These are phyloP conservation scores for Cubamyces sp. DNA, from an alignment of 768 basidiomycete genomes.

Conservation along the genomic window DNA sequence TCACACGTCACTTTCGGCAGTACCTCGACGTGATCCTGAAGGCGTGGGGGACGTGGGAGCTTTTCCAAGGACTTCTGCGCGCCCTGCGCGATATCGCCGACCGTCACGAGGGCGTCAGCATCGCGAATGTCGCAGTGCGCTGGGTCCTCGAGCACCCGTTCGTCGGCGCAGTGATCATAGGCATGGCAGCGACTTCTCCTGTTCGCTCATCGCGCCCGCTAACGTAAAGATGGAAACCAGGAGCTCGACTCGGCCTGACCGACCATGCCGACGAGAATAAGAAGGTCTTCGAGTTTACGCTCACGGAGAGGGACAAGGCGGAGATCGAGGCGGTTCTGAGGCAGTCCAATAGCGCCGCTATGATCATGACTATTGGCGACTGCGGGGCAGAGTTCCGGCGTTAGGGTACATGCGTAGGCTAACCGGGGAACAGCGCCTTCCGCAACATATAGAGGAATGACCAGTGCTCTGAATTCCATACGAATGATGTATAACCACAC, in stretches of 20 bases:
- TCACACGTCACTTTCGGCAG: conserved; percentile 40
- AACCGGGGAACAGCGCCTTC: too few relatives aligned
- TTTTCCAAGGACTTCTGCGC: conserved; percentile 67
- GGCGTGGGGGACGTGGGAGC: conserved; percentile 75
- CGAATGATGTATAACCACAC: conserved; percentile 3
- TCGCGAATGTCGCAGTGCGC: conserved; percentile 78
- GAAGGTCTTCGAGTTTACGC: conserved; percentile 58
- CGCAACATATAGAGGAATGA: too few relatives aligned
- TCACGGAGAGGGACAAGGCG: conserved; percentile 57
- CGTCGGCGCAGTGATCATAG: conserved; percentile 79
- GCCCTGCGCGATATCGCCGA: conserved; percentile 64
- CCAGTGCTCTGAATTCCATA: too few relatives aligned
- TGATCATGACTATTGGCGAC: conserved; percentile 74
- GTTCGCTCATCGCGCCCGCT: not conserved
- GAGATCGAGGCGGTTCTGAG: conserved; percentile 63
- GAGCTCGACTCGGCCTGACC: conserved; percentile 71
- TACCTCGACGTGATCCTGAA: conserved; percentile 80
- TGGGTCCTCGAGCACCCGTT: conserved; percentile 79
- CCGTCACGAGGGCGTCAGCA: conserved; percentile 62
- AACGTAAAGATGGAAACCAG: conserved; percentile 39
- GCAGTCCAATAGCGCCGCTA: conserved; percentile 57
- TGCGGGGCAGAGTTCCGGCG: conserved; percentile 80
- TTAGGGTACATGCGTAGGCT: not conserved
- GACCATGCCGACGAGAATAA: conserved; percentile 72
- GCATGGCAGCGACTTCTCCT: conserved; percentile 39